Percentiles rank a stretch among this genome's conserved stretches.
phyloP scores from a whole-genome alignment of 768 basidiomycete species.

The Sporobolomyces pararoseus region DNA sequence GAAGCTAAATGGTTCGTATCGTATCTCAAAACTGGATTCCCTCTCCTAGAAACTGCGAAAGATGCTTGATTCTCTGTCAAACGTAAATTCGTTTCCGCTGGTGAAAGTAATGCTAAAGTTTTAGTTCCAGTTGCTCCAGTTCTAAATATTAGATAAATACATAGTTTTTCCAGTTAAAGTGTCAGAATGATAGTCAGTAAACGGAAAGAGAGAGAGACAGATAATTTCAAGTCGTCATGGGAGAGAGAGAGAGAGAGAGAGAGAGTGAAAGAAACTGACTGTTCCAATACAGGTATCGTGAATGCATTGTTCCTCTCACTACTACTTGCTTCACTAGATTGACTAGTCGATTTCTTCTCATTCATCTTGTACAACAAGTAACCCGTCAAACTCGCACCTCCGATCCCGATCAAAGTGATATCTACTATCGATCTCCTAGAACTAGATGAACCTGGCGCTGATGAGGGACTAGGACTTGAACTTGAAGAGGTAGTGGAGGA shows the following conservation, averaged over 20 bases:
- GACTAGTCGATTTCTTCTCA: background rate
- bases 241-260: background rate
- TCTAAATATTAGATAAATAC: background rate
- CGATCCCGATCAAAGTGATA: conserved; percentile 21
- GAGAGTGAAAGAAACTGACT: conserved; percentile 21
- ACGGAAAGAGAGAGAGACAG: background rate
- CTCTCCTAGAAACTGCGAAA: conserved; percentile 37
- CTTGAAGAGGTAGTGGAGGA: background rate
- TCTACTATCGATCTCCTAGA: conserved; percentile 22
- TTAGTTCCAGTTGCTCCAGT: conserved; percentile 33
- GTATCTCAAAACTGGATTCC: conserved; percentile 51
- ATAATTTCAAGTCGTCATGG: background rate
- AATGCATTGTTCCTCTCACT: conserved; percentile 10
- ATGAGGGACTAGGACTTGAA: background rate
- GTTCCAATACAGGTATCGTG: conserved; percentile 37
- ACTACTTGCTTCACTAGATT: background rate
- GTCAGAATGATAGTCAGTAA: too few species aligned
- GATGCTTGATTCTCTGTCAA: conserved; percentile 43
- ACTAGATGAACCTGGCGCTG: background rate
- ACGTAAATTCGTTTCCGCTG: conserved; percentile 29
- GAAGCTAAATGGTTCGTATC: conserved; percentile 74
- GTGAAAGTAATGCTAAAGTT: conserved; percentile 35
- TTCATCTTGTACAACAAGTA: conserved; percentile 20
- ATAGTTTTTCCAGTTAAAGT: too few species aligned
- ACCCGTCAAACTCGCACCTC: conserved; percentile 22